Base-by-base conservation (phyloP, 2,329 filamentous ascomycete genomes). In the Pseudogymnoascus sp. region DNA sequence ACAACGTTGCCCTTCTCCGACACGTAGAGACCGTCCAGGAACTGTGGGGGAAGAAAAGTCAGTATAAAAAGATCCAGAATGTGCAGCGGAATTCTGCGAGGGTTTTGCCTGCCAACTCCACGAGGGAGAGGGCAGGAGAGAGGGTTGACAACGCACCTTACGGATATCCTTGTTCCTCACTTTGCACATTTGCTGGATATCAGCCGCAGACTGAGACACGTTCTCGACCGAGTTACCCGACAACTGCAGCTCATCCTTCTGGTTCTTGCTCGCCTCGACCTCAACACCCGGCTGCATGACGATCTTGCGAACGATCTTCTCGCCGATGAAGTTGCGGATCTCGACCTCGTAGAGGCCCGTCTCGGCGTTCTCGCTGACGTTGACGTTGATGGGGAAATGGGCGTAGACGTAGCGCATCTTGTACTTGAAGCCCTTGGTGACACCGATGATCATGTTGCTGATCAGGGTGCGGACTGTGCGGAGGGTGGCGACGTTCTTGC, bases 141-240 rank as follows among this genome's bases (percentile, higher is more conserved):
- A 69, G 59, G 17, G 13, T 44, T 33, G 19, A 63, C 65, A 46
- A 72, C 81, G 72, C 77, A 92, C 89, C 90, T 97, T 97, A 84
- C 96, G 92, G 85, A 99, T 99, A 96, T 99, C 95, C 92, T 99
- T 99, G 91, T 99, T 99, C 81, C 92, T 88, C 81, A 99, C 95
- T 83, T 88, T 88, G 92, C 95, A 99, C 82, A 95, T 93, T 83
- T 99, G 95, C 86, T 99, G 95, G 80, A 99, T 97, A 80, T 99
- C 95, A 81, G 95, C 95, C 72, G 95, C 95, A 77, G 88, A 92
- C 85, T 99, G 95, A 76, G 95, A 99, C 71, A 99, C 95, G 78
- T 88, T 87, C 86, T 99, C 96, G 74, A 99, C 85, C 68, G 90
- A 96, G 90, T 97, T 99, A 75, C 95, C 95, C 72, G 78, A 83